These are phyloP conservation scores for Fragilaria radians DNA, from an alignment of 108 stramenopile genomes.

Conservation along the genomic window DNA sequence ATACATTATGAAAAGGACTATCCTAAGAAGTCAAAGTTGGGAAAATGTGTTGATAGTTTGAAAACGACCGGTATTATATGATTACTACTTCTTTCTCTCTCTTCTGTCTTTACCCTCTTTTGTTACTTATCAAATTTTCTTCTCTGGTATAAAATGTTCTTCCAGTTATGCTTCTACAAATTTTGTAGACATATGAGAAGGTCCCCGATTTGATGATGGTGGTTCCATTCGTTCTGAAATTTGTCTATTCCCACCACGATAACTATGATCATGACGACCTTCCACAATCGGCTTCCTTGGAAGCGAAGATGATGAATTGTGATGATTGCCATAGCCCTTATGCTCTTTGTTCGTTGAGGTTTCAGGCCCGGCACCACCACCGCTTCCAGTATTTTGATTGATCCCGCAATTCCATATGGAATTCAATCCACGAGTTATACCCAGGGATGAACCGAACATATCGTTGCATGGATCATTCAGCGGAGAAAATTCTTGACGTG, in stretches of 20 bases:
- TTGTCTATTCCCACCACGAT: neutral
- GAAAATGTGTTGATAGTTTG: no score
- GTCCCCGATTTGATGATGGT: neutral
- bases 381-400: no score
- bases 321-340: neutral
- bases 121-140: no score
- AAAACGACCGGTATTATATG: no score
- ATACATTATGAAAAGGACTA: no score
- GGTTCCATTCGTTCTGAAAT: neutral
- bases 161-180: no score
- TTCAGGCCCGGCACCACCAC: conserved; percentile 7
- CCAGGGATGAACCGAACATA: conserved; percentile 35
- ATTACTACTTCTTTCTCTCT: no score
- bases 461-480: conserved; percentile 9
- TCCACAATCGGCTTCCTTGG: neutral
- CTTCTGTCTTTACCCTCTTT: no score
- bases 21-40: no score
- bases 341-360: neutral
- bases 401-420: conserved; percentile 80
- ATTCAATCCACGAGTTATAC: conserved; percentile 51
- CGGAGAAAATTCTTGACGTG: neutral
- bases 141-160: no score
- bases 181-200: no score
- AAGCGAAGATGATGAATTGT: neutral
- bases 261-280: neutral